phyloP scores from a whole-genome alignment of 805 yeast genomes.

The Yarrowia alimentaria region DNA sequence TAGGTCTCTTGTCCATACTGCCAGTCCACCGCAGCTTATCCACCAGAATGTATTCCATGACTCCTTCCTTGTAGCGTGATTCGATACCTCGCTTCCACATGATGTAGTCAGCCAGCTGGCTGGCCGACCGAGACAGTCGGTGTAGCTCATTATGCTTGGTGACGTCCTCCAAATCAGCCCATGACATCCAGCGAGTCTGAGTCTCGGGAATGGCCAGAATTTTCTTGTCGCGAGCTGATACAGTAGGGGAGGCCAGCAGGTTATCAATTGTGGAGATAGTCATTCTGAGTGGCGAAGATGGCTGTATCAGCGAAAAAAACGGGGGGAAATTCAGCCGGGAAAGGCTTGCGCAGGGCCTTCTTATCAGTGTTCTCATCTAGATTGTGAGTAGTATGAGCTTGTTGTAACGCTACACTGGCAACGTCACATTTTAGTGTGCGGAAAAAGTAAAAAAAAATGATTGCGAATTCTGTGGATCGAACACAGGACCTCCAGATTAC shows the following conservation, averaged over 20 bases:
- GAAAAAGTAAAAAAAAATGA: slow-evolving; percentile 5
- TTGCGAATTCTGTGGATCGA: slow-evolving; percentile 62
- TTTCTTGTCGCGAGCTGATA: slow-evolving; percentile 9
- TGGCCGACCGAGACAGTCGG: slow-evolving; percentile 8
- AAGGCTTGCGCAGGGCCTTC: too few relatives aligned
- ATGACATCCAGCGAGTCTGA: slow-evolving; percentile 2
- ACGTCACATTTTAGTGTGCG: slow-evolving; percentile 3
- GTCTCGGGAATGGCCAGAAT: slow-evolving; percentile 13
- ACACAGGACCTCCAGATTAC: slow-evolving; percentile 75
- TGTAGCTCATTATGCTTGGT: slow-evolving; percentile 15
- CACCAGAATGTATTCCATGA: slow-evolving; percentile 25
- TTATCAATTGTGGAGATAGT: slow-evolving; percentile 2
- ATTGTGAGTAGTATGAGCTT: background rate
- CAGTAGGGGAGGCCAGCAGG: background rate
- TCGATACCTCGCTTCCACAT: slow-evolving; percentile 16
- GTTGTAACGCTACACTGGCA: background rate
- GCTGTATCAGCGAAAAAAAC: too few relatives aligned
- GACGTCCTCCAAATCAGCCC: slow-evolving; percentile 11
- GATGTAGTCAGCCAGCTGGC: slow-evolving; percentile 14
- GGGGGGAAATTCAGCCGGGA: too few relatives aligned
- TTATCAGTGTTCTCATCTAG: background rate
- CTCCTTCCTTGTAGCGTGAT: slow-evolving; percentile 20
- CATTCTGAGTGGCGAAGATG: background rate
- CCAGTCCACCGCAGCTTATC: slow-evolving; percentile 14
- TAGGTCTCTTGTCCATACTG: background rate